phyloP scores from a whole-genome alignment of 2,329 filamentous ascomycete genomes.

The Rhinocladiella similis region DNA sequence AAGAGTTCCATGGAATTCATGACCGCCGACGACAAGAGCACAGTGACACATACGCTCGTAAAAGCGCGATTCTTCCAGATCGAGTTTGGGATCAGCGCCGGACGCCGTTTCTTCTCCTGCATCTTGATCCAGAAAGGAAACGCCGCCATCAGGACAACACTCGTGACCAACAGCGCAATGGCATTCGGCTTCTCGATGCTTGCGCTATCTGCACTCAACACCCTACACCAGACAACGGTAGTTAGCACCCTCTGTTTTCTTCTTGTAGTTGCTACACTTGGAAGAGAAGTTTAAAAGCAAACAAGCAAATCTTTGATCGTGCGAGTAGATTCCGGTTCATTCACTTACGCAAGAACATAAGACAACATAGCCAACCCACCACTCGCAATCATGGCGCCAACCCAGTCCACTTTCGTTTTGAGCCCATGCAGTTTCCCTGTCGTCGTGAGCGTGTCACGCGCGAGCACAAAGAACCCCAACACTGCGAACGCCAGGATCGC shows the following conservation, averaged over 20 bases:
- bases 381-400: conserved; percentile 50
- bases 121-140: conserved; percentile 58
- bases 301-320: not conserved
- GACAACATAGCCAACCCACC: conserved; percentile 51
- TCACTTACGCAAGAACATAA: conserved; percentile 44
- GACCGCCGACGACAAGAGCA: conserved; percentile 49
- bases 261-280: too few relatives aligned
- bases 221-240: not conserved
- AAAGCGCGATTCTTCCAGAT: conserved; percentile 62
- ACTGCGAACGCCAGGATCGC: conserved; percentile 41
- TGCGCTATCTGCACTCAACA: conserved; percentile 19
- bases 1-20: conserved; percentile 51
- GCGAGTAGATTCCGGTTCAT: not conserved
- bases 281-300: too few relatives aligned
- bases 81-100: conserved; percentile 62
- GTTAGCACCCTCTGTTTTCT: not conserved
- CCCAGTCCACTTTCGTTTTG: conserved; percentile 54
- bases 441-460: conserved; percentile 9
- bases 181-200: conserved; percentile 47
- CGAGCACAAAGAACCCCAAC: not conserved
- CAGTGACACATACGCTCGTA: conserved; percentile 54
- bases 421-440: conserved; percentile 32
- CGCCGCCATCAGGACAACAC: conserved; percentile 43
- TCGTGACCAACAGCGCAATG: conserved; percentile 49
- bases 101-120: conserved; percentile 46